Conservation (phyloP, 352 stramenopile species). For the Phytophthora constricta region DNA sequence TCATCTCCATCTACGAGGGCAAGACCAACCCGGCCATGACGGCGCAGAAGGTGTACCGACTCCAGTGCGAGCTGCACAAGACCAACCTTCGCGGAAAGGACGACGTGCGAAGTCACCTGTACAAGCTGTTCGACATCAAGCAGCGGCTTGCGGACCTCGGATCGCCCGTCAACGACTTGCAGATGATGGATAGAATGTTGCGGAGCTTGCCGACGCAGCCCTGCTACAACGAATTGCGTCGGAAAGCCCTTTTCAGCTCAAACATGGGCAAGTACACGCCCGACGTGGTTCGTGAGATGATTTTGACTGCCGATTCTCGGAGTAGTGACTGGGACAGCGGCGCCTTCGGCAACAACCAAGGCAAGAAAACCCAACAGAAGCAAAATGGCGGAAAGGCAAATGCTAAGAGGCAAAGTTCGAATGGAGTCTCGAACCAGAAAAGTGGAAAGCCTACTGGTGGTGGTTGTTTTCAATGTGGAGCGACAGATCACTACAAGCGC, state of each 20-base stretch:
- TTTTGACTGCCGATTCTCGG: slow-evolving; percentile 10
- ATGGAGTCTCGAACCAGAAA: not conserved
- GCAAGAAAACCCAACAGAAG: not conserved
- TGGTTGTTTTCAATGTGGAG: not conserved
- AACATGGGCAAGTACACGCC: slow-evolving; percentile 24
- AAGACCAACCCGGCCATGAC: too few species aligned
- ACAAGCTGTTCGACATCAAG: too few species aligned
- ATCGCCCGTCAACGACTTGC: too few species aligned
- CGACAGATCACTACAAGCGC: not conserved
- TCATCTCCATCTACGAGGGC: too few species aligned
- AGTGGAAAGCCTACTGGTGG: not conserved
- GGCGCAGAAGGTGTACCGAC: too few species aligned
- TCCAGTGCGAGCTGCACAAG: too few species aligned
- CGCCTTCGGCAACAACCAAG: not conserved
- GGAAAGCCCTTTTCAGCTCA: slow-evolving; percentile 16
- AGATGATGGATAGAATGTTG: slow-evolving; percentile 16
- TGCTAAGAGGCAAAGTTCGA: not conserved
- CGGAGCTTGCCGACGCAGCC: not conserved
- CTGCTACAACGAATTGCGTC: slow-evolving; percentile 8
- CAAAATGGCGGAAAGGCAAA: not conserved
- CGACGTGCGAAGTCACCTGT: too few species aligned
- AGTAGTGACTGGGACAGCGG: slow-evolving; percentile 11
- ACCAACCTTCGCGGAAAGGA: too few species aligned
- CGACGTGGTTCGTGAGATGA: slow-evolving; percentile 11
- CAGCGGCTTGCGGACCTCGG: too few species aligned